Evolutionary conservation across 2,329 filamentous ascomycete genomes (phyloP).

Genomic region (Cytospora schulzeri): DNA sequence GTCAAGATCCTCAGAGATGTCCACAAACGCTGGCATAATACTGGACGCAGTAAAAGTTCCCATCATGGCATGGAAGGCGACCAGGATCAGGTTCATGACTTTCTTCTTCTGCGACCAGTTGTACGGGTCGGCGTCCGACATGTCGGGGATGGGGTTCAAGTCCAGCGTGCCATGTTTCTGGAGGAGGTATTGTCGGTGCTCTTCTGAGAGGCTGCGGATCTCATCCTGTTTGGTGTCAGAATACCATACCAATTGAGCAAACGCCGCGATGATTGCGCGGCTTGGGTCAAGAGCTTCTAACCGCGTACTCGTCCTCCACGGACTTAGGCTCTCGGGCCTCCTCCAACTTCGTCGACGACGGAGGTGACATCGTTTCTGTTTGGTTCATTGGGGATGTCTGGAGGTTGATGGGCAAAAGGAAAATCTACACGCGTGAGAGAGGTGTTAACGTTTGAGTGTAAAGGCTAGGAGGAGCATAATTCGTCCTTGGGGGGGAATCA

Average conservation of each 20-base stretch:
- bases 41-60: constrained; percentile 30
- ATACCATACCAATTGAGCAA: neutral
- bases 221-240: constrained; percentile 12
- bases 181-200: constrained; percentile 53
- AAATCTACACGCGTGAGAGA: no score
- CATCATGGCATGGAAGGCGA: constrained; percentile 56
- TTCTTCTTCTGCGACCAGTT: constrained; percentile 61
- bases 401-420: no score
- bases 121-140: constrained; percentile 54
- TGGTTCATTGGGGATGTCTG: constrained; percentile 5
- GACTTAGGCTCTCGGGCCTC: constrained; percentile 11
- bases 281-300: neutral
- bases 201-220: constrained; percentile 38
- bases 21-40: constrained; percentile 57
- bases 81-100: constrained; percentile 52
- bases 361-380: constrained; percentile 16
- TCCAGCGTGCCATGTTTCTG: constrained; percentile 55
- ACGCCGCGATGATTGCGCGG: neutral
- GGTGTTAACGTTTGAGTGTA: neutral
- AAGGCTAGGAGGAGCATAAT: neutral
- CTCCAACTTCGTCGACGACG: constrained; percentile 20
- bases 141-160: constrained; percentile 54
- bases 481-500: neutral
- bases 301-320: constrained; percentile 13
- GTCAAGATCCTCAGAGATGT: constrained; percentile 53